Percentiles rank a stretch among this genome's conserved stretches.
Evolutionary conservation across 1,284 basidiomycete genomes (phyloP).

Genomic region (Ceratobasidium sp.): DNA sequence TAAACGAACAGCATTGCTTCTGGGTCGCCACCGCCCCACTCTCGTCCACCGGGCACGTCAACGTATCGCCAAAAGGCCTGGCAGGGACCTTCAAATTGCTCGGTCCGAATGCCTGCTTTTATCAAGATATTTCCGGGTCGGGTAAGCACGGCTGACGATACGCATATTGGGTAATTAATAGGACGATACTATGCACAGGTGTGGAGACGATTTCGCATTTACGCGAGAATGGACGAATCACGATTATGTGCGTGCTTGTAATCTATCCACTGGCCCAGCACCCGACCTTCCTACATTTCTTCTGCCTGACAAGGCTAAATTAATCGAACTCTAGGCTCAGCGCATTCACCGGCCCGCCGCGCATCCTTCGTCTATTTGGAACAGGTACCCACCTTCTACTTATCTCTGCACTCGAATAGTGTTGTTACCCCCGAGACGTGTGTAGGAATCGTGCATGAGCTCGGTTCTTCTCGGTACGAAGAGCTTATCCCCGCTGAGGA

Average conservation of each 20-base stretch:
- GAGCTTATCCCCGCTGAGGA: slow-evolving; percentile 56
- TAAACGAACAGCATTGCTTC: slow-evolving; percentile 65
- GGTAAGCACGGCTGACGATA: slow-evolving; percentile 57
- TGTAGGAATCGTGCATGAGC: slow-evolving; percentile 63
- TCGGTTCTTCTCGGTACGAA: slow-evolving; percentile 64
- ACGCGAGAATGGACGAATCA: slow-evolving; percentile 67
- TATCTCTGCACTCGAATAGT: not conserved
- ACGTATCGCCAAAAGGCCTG: slow-evolving; percentile 62
- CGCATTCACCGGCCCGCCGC: slow-evolving; percentile 54
- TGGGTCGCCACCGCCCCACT: slow-evolving; percentile 69
- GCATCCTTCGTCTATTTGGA: slow-evolving; percentile 64
- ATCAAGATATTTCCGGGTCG: slow-evolving; percentile 68
- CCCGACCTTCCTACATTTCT: no score
- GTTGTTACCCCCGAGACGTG: not conserved
- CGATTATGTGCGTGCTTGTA: slow-evolving; percentile 61
- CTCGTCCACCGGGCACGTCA: slow-evolving; percentile 61
- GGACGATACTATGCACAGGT: slow-evolving; percentile 53
- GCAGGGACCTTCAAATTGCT: slow-evolving; percentile 64
- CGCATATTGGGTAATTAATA: not conserved
- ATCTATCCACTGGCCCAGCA: slow-evolving; percentile 55
- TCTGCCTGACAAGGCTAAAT: not conserved
- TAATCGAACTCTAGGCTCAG: slow-evolving; percentile 14
- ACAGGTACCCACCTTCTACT: slow-evolving; percentile 55
- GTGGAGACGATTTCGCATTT: slow-evolving; percentile 68
- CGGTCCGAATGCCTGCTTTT: slow-evolving; percentile 63